Evolutionary conservation across 2,329 filamentous ascomycete genomes (phyloP).

Genomic region (Colletotrichum brevisporum): DNA sequence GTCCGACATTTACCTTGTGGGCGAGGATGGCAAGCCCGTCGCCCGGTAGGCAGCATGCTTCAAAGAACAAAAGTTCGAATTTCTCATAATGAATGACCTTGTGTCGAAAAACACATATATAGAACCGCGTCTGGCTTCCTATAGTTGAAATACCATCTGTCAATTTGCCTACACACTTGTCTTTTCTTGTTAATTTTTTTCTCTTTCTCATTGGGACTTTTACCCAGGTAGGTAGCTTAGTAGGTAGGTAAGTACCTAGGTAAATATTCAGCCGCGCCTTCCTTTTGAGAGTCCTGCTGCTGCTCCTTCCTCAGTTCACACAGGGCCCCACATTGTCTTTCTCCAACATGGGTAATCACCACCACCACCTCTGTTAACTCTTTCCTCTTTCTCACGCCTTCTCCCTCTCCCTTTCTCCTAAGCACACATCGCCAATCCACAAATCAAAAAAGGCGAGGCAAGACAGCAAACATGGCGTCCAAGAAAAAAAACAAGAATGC

Average conservation of each 20-base stretch:
- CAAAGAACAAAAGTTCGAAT: not conserved
- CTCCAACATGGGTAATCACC: not conserved
- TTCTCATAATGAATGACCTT: conserved; percentile 4
- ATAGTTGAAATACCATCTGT: conserved; percentile 3
- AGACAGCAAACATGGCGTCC: too few species aligned
- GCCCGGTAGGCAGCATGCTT: conserved; percentile 44
- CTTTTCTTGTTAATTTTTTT: not conserved
- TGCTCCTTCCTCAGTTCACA: not conserved
- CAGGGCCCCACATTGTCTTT: not conserved
- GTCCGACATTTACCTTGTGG: conserved; percentile 83
- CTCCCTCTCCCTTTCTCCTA: too few species aligned
- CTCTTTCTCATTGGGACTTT: too few species aligned
- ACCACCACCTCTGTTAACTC: not conserved
- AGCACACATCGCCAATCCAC: too few species aligned
- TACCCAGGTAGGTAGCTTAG: too few species aligned
- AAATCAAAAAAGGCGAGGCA: too few species aligned
- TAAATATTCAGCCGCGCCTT: not conserved
- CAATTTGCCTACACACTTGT: not conserved
- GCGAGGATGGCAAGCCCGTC: conserved; percentile 71
- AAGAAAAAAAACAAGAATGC: too few species aligned
- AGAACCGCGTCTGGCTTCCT: conserved; percentile 4
- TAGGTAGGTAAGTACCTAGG: not conserved
- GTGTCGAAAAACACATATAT: conserved; percentile 6
- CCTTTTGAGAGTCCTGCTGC: not conserved
- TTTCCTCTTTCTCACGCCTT: too few species aligned